phyloP scores from a whole-genome alignment of 192 early-diverging fungal genomes.

The Chytriomyces confervae region DNA sequence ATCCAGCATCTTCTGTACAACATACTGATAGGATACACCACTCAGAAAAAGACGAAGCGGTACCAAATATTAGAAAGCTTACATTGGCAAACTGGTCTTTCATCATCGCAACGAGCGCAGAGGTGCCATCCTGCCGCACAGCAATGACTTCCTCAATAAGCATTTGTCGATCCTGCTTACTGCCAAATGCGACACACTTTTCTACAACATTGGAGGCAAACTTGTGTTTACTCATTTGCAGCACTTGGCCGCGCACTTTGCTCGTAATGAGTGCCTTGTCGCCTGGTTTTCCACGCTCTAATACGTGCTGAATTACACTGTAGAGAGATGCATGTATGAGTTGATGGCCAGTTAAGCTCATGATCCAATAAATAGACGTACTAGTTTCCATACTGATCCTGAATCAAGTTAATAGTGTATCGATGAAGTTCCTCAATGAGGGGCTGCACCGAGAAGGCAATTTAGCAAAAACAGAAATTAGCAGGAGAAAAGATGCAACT shows the following conservation, averaged over 20 bases:
- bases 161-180: constrained; percentile 79
- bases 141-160: constrained; percentile 94
- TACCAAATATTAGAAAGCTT: not conserved
- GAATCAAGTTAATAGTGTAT: constrained; percentile 88
- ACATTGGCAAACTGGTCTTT: constrained; percentile 98
- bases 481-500: not conserved
- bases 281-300: constrained; percentile 87
- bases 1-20: constrained; percentile 99
- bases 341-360: not conserved
- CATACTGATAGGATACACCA: constrained; percentile 60
- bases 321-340: not conserved
- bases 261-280: constrained; percentile 89
- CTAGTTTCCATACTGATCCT: constrained; percentile 99
- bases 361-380: constrained; percentile 5
- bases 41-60: not conserved
- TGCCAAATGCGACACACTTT: constrained; percentile 95
- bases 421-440: constrained; percentile 94
- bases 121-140: constrained; percentile 85
- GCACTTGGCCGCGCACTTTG: constrained; percentile 90
- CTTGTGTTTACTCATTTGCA: constrained; percentile 96
- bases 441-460: constrained; percentile 49
- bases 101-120: constrained; percentile 92
- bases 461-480: constrained; percentile 24
- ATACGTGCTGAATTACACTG: constrained; percentile 93
- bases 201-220: constrained; percentile 99